Conservation (phyloP, 2,329 filamentous ascomycete species). For the Exophiala bonariae region DNA sequence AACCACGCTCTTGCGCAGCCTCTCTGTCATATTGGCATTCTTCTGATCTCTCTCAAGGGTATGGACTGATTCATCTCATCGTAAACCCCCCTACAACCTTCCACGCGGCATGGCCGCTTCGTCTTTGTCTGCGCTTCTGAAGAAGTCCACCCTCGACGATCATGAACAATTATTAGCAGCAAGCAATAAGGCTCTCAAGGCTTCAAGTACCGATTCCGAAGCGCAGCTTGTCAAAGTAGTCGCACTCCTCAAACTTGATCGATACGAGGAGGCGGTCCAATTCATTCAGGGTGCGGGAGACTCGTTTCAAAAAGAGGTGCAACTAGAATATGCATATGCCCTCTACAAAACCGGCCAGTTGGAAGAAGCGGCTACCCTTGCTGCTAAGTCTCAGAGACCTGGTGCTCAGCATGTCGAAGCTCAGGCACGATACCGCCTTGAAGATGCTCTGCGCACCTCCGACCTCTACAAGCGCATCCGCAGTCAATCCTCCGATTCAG, state of each 20-base stretch:
- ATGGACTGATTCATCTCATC: background rate
- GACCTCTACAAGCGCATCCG: constrained; percentile 55
- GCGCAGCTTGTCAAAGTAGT: constrained; percentile 61
- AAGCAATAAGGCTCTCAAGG: constrained; percentile 57
- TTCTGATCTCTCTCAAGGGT: no score
- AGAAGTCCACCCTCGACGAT: constrained; percentile 60
- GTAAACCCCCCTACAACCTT: background rate
- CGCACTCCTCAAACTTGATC: constrained; percentile 63
- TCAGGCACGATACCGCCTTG: constrained; percentile 61
- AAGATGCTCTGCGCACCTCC: constrained; percentile 58
- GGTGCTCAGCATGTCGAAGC: constrained; percentile 62
- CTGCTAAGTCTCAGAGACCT: constrained; percentile 43
- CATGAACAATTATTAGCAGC: constrained; percentile 62
- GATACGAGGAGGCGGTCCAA: constrained; percentile 61
- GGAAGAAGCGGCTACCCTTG: constrained; percentile 54
- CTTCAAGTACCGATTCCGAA: constrained; percentile 56
- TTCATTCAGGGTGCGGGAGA: constrained; percentile 56
- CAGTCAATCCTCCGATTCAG: constrained; percentile 42
- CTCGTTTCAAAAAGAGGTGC: constrained; percentile 53
- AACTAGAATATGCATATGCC: constrained; percentile 63
- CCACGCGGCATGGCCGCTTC: constrained; percentile 34
- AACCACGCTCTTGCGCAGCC: no score
- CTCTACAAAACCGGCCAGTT: constrained; percentile 62
- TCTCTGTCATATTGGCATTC: no score
- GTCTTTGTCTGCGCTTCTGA: constrained; percentile 56